A percentile compares a stretch with the other conserved stretches of the same genome.
These are phyloP conservation scores for Talaromyces stipitatus DNA, from an alignment of 495 filamentous ascomycete species.

Conservation along the genomic window DNA sequence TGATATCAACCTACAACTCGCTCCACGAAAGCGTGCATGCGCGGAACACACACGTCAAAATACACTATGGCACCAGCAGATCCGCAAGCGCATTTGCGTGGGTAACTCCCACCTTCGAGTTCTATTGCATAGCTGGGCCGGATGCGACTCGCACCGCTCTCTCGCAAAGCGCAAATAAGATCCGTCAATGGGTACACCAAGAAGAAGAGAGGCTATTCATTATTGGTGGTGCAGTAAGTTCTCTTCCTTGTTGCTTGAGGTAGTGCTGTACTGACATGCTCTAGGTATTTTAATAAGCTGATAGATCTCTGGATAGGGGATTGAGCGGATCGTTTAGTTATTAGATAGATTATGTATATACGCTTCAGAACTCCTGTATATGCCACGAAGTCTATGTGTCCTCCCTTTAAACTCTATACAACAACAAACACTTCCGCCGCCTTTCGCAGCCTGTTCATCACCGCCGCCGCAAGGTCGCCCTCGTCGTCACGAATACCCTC, in stretches of 20 bases:
- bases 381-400: neutral
- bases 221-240: constrained; percentile 75
- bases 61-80: constrained; percentile 67
- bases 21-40: constrained; percentile 79
- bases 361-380: neutral
- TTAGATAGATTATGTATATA: neutral
- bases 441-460: constrained; percentile 94
- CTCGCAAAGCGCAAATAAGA: constrained; percentile 75
- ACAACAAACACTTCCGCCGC: constrained; percentile 54
- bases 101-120: constrained; percentile 83
- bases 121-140: constrained; percentile 87
- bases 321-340: neutral
- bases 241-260: neutral
- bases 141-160: constrained; percentile 68
- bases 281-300: neutral
- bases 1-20: constrained; percentile 77
- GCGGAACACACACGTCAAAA: constrained; percentile 75
- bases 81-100: constrained; percentile 77
- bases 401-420: constrained; percentile 13
- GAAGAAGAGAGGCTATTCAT: constrained; percentile 95
- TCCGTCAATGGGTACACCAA: constrained; percentile 79
- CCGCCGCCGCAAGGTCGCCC: constrained; percentile 77
- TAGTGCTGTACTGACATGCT: neutral
- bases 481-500: constrained; percentile 75
- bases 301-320: neutral